These are phyloP conservation scores for Puccinia horiana DNA, from an alignment of 1,284 basidiomycete species.

Conservation along the genomic window DNA sequence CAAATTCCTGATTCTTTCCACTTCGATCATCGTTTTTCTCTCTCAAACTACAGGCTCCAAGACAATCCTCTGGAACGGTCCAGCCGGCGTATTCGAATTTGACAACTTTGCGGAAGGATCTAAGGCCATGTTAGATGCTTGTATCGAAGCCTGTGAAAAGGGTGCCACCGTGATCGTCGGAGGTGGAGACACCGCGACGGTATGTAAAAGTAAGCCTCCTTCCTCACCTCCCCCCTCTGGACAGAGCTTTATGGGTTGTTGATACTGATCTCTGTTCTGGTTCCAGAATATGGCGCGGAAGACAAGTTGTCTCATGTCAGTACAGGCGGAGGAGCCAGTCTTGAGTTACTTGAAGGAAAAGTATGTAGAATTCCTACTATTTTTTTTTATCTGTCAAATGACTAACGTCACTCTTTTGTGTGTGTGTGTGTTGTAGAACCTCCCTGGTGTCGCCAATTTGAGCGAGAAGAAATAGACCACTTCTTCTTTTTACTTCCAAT, in stretches of 20 bases:
- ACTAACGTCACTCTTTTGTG: background rate
- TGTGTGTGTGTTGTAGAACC: background rate
- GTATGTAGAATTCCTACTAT: conserved; percentile 61
- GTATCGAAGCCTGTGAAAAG: conserved; percentile 79
- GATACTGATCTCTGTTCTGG: too few relatives aligned
- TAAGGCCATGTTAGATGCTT: conserved; percentile 78
- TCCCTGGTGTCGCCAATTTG: conserved; percentile 2
- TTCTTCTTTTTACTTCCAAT: background rate
- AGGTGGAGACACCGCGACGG: conserved; percentile 59
- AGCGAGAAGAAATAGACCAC: background rate
- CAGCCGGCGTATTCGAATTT: conserved; percentile 97
- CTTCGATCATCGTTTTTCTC: too few relatives aligned
- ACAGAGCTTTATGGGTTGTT: background rate
- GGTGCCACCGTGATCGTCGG: conserved; percentile 87
- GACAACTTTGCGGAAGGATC: conserved; percentile 85
- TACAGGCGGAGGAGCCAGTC: conserved; percentile 92
- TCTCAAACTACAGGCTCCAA: too few relatives aligned
- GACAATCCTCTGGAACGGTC: conserved; percentile 99
- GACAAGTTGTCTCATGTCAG: conserved; percentile 91
- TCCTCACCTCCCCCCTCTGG: background rate
- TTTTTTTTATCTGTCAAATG: background rate
- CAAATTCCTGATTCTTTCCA: conserved; percentile 75
- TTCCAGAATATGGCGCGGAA: conserved; percentile 68
- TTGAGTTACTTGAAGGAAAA: conserved; percentile 96
- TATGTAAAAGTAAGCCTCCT: conserved; percentile 50